Evolutionary conservation across 164 flowering plant genomes (phyloP).

Genomic region (Tetrastigma voinierianum): DNA sequence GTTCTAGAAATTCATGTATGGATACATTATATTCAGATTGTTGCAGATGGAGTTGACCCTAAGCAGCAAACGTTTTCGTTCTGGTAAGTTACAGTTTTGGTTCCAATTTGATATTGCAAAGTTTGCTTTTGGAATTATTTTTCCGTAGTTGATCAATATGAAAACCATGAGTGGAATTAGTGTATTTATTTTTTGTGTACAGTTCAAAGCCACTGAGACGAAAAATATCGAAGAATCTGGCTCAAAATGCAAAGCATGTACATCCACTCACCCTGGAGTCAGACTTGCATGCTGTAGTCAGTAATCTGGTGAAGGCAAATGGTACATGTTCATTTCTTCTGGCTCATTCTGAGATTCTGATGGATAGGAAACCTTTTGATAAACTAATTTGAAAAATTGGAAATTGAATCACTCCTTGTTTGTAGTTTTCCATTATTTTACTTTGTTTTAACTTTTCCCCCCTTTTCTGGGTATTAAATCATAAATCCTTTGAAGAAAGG

Average conservation of each 20-base stretch:
- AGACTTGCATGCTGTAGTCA: conserved; percentile 30
- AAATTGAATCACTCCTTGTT: neutral
- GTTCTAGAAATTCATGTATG: neutral
- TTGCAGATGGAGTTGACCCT: conserved; percentile 73
- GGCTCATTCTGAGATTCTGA: conserved; percentile 5
- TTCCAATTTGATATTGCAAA: neutral
- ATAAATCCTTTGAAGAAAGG: no score
- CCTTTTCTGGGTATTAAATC: no score
- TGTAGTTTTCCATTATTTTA: neutral
- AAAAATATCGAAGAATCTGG: conserved; percentile 30
- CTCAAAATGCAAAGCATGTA: conserved; percentile 44
- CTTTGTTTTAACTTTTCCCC: no score
- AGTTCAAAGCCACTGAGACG: conserved; percentile 59
- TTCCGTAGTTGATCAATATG: neutral
- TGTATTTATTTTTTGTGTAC: conserved; percentile 6
- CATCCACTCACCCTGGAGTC: conserved; percentile 44
- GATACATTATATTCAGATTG: conserved; percentile 38
- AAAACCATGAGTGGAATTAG: neutral
- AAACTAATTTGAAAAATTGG: neutral
- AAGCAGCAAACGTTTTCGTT: conserved; percentile 63
- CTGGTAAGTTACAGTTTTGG: conserved; percentile 39
- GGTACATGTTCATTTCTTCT: conserved; percentile 30
- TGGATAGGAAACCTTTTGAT: neutral
- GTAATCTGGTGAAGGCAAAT: conserved; percentile 45
- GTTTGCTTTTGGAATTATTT: neutral